A percentile compares a stretch with the other conserved stretches of the same genome.
Conservation (phyloP, 2,329 filamentous ascomycete species). For the Tolypocladium ovalisporum region DNA sequence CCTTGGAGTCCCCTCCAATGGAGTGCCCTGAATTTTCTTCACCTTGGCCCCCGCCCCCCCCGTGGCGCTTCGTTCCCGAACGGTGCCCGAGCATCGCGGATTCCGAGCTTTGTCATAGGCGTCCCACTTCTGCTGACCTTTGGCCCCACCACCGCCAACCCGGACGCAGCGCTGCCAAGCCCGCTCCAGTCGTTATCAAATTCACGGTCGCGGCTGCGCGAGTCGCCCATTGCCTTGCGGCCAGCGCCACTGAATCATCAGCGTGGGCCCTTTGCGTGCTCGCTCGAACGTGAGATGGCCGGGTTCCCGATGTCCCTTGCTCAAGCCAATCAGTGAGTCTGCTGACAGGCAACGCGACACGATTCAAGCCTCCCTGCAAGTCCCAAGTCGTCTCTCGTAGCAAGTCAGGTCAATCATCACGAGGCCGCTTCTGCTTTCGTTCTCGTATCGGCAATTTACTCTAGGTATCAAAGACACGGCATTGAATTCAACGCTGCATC, state of each 20-base stretch:
- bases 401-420: background rate
- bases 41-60: too few species aligned
- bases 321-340: background rate
- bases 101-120: background rate
- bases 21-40: background rate
- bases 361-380: background rate
- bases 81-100: background rate
- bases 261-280: background rate
- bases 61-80: background rate
- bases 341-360: background rate
- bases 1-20: background rate
- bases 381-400: too few species aligned
- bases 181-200: background rate
- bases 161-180: background rate
- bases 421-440: background rate
- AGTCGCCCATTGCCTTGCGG: too few species aligned
- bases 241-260: too few species aligned
- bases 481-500: background rate
- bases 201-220: background rate
- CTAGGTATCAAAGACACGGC: background rate
- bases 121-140: background rate
- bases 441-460: background rate
- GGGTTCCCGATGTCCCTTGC: background rate
- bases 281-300: background rate
- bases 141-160: background rate